phyloP scores from a whole-genome alignment of 2,329 filamentous ascomycete species.

The Decorospora gaudefroyi region DNA sequence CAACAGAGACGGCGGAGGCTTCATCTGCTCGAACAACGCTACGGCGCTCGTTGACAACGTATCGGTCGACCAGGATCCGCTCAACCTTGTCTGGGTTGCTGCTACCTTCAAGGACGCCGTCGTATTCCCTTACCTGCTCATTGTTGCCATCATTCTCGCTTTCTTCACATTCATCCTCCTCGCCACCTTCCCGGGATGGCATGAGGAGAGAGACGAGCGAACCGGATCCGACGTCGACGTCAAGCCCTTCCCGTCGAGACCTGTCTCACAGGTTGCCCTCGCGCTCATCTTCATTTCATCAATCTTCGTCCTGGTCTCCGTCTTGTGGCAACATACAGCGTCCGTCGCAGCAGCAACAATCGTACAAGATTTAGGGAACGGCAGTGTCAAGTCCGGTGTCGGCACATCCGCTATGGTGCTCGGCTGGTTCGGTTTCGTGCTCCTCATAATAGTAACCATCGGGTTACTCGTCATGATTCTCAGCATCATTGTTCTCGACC shows the following conservation, averaged over 20 bases:
- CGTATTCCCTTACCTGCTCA: conserved; percentile 97
- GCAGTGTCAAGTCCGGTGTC: conserved; percentile 81
- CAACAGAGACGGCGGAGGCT: conserved; percentile 85
- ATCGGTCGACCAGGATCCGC: conserved; percentile 86
- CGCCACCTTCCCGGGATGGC: conserved; percentile 96
- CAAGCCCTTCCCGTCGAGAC: conserved; percentile 89
- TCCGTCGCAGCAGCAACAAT: conserved; percentile 94
- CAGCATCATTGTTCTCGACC: conserved; percentile 79
- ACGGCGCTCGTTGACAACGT: conserved; percentile 89
- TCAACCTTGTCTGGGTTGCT: conserved; percentile 97
- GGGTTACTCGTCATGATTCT: conserved; percentile 95
- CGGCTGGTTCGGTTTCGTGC: conserved; percentile 94
- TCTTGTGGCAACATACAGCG: conserved; percentile 91
- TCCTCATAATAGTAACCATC: conserved; percentile 94
- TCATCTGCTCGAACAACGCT: conserved; percentile 96
- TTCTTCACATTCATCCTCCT: conserved; percentile 95
- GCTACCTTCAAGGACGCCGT: conserved; percentile 98
- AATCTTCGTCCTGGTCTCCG: conserved; percentile 68
- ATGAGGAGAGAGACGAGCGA: conserved; percentile 80
- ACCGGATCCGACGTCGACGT: conserved; percentile 83
- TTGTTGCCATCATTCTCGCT: conserved; percentile 96
- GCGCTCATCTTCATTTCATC: conserved; percentile 81
- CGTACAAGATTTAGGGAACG: conserved; percentile 89
- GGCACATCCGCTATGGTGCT: conserved; percentile 96
- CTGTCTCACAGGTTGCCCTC: conserved; percentile 89